Conservation (phyloP, 1,284 basidiomycete species). For the Inonotus obliquus region DNA sequence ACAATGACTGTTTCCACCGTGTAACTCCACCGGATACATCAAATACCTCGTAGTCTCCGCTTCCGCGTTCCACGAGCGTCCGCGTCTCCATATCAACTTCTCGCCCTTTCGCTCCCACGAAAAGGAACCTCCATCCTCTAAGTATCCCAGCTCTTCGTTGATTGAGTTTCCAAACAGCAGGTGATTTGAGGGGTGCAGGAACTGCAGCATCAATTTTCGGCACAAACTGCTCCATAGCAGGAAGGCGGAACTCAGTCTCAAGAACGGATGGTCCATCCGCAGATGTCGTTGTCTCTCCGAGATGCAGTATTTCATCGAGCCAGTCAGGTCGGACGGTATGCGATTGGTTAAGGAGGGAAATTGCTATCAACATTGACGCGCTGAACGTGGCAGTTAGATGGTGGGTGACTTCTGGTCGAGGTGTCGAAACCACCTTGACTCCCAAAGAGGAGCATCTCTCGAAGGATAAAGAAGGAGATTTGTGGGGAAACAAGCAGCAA, state of each 20-base stretch:
- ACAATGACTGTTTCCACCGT: constrained; percentile 47
- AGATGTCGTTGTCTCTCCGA: constrained; percentile 34
- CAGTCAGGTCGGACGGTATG: constrained; percentile 60
- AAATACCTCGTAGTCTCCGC: constrained; percentile 55
- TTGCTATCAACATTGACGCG: constrained; percentile 43
- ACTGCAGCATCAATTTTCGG: constrained; percentile 51
- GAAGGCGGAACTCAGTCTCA: constrained; percentile 47
- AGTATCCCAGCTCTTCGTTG: constrained; percentile 55
- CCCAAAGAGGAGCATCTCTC: constrained; percentile 53
- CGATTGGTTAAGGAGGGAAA: constrained; percentile 51
- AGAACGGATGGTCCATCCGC: constrained; percentile 29
- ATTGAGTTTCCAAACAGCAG: constrained; percentile 59
- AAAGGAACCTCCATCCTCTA: constrained; percentile 47
- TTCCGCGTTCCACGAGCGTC: constrained; percentile 49
- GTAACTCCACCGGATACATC: constrained; percentile 42
- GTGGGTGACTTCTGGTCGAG: constrained; percentile 48
- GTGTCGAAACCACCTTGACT: constrained; percentile 47
- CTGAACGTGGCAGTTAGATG: constrained; percentile 50
- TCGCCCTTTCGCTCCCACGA: constrained; percentile 50
- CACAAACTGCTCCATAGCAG: constrained; percentile 47
- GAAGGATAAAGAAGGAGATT: constrained; percentile 25
- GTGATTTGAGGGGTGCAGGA: constrained; percentile 40
- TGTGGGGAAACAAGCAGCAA: constrained; percentile 43
- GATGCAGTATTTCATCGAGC: constrained; percentile 50
- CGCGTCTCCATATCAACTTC: constrained; percentile 43